phyloP scores from a whole-genome alignment of 192 early-diverging fungal genomes.

The Radiomyces spectabilis region DNA sequence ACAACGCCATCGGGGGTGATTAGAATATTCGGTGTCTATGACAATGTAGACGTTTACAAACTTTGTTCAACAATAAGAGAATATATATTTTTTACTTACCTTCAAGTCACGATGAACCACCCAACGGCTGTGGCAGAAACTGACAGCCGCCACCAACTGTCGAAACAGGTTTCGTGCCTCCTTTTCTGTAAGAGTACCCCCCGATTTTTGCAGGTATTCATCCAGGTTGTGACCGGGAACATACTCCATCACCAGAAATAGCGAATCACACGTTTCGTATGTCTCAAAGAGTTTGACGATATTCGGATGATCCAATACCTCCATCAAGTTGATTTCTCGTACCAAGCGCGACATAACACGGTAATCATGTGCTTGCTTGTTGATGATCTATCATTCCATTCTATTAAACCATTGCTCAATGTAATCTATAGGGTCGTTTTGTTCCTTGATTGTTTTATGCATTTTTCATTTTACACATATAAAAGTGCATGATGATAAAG shows the following conservation, averaged over 20 bases:
- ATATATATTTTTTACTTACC: slow-evolving; percentile 39
- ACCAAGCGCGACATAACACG: slow-evolving; percentile 60
- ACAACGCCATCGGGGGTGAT: slow-evolving; percentile 63
- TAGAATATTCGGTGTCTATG: slow-evolving; percentile 69
- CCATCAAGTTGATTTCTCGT: slow-evolving; percentile 72
- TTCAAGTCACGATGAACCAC: slow-evolving; percentile 89
- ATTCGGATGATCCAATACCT: slow-evolving; percentile 82
- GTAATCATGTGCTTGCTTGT: slow-evolving; percentile 43
- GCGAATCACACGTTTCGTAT: slow-evolving; percentile 68
- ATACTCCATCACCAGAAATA: slow-evolving; percentile 86
- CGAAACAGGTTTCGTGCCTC: slow-evolving; percentile 85
- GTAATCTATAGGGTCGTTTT: not conserved
- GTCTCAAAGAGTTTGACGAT: slow-evolving; percentile 86
- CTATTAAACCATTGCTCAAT: slow-evolving; percentile 3
- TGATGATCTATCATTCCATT: slow-evolving; percentile 39
- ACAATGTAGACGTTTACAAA: not conserved
- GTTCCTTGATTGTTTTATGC: not conserved
- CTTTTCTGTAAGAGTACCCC: slow-evolving; percentile 71
- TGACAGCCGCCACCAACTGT: slow-evolving; percentile 73
- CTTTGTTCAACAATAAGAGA: not conserved
- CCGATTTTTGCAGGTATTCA: slow-evolving; percentile 71
- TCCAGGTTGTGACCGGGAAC: slow-evolving; percentile 81
- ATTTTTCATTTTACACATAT: not conserved
- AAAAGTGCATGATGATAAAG: not conserved
- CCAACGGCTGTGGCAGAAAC: slow-evolving; percentile 63